These are phyloP conservation scores for Taiwanofungus camphoratus DNA, from an alignment of 1,284 basidiomycete genomes.

Conservation along the genomic window DNA sequence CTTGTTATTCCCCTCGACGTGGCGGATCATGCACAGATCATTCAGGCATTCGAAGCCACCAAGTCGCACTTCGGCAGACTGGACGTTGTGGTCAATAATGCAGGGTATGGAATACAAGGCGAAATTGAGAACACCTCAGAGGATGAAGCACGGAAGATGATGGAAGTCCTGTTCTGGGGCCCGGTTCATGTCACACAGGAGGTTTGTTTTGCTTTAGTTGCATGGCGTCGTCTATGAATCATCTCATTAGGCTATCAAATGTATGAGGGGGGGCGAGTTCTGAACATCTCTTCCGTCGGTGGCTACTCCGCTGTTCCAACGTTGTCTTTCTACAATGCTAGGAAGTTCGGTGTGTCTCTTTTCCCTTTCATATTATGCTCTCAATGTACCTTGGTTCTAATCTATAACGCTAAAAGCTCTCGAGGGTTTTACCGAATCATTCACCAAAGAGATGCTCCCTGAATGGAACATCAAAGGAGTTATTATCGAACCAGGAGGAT, in stretches of 20 bases:
- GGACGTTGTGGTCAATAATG: conserved; percentile 19
- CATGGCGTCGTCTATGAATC: background rate
- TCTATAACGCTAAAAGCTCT: conserved; percentile 9
- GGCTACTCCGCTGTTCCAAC: conserved; percentile 21
- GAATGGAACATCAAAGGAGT: conserved; percentile 12
- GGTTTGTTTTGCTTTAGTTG: conserved; percentile 8
- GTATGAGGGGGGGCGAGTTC: conserved; percentile 24
- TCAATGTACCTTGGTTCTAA: too few relatives aligned
- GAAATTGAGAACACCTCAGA: conserved; percentile 19
- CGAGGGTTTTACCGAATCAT: conserved; percentile 29
- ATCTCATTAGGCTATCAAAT: conserved; percentile 7
- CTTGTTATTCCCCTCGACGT: conserved; percentile 15
- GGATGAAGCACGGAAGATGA: conserved; percentile 11
- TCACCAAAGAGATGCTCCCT: conserved; percentile 30
- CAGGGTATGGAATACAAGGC: conserved; percentile 8
- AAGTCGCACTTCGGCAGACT: conserved; percentile 13
- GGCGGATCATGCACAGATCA: conserved; percentile 6
- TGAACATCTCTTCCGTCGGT: conserved; percentile 25
- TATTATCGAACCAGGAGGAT: background rate
- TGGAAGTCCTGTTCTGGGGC: background rate
- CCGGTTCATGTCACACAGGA: background rate
- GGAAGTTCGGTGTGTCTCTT: conserved; percentile 21
- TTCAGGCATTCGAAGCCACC: conserved; percentile 6
- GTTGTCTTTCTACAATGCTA: conserved; percentile 30
- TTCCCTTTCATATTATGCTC: background rate